Evolutionary conservation across 768 basidiomycete genomes (phyloP), one percentile per base, ranked within the genome.

Genomic region (Cantharellus cinnabarinus): DNA sequence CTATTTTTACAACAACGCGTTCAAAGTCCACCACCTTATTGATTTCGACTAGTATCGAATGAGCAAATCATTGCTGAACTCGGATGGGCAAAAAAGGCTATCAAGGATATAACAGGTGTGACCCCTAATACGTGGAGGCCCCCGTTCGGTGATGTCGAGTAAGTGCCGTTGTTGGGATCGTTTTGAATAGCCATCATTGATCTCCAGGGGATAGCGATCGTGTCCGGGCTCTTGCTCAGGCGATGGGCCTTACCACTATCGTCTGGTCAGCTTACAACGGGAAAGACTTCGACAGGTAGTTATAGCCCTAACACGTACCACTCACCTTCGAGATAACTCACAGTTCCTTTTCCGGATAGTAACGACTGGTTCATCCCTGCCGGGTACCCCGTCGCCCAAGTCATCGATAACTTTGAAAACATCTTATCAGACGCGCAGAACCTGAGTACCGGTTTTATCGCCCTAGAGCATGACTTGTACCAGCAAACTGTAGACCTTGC

Each of bases 231-330:
- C 89, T 98, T 68, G 73, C 82, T 20, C 68, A 89, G 58, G 88
- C 89, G 38, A 94, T 98, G 93, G 89, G 90, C 51, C 71, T 97
- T 71, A 73, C 82, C 7, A 87, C 94, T 37, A 80, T 95, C 66
- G 84, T 94, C 68, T 97, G 93, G 93, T 40, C 44, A 48, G 29
- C 44, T 48, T 10, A 29, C 44, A 48, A 48, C 44, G 44, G 44
- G 29, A 10, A 10, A 29, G 44, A 48, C 29, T 48, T 10, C 29
- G 44, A 48, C 29, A 48, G 10, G 44, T 48, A 29, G 20, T 29
- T 29, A 29, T 29, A 29, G 20, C 20, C 20, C 20, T 29, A 29
- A 29, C 20, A 29, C 20, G 20, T 29, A 29, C 20, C 20, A 29
- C 20, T 29, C 20, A 29, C 20, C 20, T 29, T 75, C 52, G 71